Conservation (phyloP, 179 eudicot genomes). For the Carnegiea gigantea region DNA sequence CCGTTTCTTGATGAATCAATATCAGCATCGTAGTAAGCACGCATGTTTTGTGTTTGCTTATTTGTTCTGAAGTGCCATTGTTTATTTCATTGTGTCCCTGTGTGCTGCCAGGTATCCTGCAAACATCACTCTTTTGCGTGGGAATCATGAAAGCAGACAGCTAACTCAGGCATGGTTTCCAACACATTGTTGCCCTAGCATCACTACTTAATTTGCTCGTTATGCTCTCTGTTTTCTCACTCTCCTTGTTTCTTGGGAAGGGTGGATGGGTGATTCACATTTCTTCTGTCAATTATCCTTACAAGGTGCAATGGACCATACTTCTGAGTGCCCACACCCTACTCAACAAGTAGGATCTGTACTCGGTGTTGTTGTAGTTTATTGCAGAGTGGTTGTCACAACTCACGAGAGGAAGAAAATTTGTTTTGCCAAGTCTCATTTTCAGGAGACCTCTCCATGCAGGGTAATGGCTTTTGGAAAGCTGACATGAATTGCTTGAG, state of each 20-base stretch:
- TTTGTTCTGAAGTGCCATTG: slow-evolving; percentile 9
- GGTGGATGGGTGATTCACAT: neutral
- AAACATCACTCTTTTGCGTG: slow-evolving; percentile 92
- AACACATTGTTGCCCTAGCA: neutral
- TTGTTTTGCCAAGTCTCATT: too few relatives aligned
- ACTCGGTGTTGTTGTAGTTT: neutral
- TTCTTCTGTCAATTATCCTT: neutral
- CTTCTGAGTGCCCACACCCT: too few relatives aligned
- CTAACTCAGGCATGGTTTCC: slow-evolving; percentile 70
- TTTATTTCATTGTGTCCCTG: slow-evolving; percentile 11
- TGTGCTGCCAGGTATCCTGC: slow-evolving; percentile 78
- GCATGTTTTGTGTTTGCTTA: slow-evolving; percentile 5
- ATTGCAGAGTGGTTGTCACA: neutral
- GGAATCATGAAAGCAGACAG: slow-evolving; percentile 98
- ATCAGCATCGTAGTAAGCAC: neutral
- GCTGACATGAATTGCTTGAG: too few relatives aligned
- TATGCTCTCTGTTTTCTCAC: neutral
- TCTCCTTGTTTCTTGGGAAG: neutral
- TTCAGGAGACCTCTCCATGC: too few relatives aligned
- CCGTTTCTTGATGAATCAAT: neutral
- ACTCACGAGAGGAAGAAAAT: too few relatives aligned
- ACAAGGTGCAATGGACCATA: too few relatives aligned
- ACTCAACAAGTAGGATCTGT: too few relatives aligned
- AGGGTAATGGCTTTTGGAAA: too few relatives aligned
- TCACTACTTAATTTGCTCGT: neutral